A percentile compares a stretch with the other conserved stretches of the same genome.
Conservation (phyloP, 2,329 filamentous ascomycete species). For the Gnomoniopsis smithogilvyi region DNA sequence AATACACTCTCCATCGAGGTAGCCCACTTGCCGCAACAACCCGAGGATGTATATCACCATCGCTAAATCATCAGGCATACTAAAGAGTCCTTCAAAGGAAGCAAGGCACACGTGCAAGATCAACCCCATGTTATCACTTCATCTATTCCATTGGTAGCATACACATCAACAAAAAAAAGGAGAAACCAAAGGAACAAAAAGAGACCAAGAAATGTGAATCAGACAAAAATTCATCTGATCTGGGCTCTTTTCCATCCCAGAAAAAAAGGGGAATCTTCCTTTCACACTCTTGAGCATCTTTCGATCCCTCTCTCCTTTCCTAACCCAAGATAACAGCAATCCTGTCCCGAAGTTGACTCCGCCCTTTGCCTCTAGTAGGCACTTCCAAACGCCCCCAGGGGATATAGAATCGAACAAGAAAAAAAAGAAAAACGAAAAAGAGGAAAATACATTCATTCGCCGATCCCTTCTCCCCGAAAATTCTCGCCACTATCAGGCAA, state of each 20-base stretch:
- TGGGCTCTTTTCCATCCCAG: constrained; percentile 4
- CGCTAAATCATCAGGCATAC: neutral
- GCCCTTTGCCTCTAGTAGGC: neutral
- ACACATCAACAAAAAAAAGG: constrained; percentile 7
- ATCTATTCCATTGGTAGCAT: constrained; percentile 19
- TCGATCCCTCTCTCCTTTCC: neutral
- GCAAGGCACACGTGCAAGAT: neutral
- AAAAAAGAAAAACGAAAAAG: neutral
- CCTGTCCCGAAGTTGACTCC: neutral
- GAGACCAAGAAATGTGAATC: constrained; percentile 8
- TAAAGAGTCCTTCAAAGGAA: neutral
- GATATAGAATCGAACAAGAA: neutral
- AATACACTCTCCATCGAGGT: too few species aligned
- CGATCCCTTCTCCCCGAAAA: neutral
- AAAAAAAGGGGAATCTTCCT: neutral
- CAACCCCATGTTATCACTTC: constrained; percentile 14
- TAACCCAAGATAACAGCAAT: neutral
- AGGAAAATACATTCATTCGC: neutral
- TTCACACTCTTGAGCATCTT: neutral
- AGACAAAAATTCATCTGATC: constrained; percentile 11
- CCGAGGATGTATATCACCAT: neutral
- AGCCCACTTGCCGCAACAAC: too few species aligned
- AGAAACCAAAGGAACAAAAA: neutral
- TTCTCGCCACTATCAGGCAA: constrained; percentile 6
- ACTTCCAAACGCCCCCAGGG: neutral